phyloP scores from a whole-genome alignment of 768 basidiomycete species.

The Clitopilus passeckerianus region DNA sequence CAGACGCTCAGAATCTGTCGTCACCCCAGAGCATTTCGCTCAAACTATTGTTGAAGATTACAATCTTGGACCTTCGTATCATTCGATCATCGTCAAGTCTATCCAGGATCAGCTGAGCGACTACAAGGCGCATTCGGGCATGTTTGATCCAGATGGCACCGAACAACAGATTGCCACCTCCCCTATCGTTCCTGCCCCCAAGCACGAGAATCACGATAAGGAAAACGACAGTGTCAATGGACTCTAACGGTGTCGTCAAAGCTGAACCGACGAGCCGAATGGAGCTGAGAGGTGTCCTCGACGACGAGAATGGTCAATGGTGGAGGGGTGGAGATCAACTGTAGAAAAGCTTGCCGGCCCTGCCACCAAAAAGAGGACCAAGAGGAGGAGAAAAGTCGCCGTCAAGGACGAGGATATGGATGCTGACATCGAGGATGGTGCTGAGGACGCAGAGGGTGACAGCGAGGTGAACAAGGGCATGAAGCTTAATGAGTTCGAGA shows the following conservation, averaged over 20 bases:
- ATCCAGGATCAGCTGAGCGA: conserved; percentile 89
- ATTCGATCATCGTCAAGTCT: conserved; percentile 64
- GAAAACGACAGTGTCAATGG: background rate
- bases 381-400: conserved; percentile 36
- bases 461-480: conserved; percentile 37
- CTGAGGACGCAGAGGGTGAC: conserved; percentile 19
- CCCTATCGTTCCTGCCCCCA: conserved; percentile 12
- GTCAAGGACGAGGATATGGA: conserved; percentile 15
- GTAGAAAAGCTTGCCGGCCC: background rate
- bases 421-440: conserved; percentile 31
- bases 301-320: conserved; percentile 19
- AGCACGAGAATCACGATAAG: background rate
- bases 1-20: conserved; percentile 62
- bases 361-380: conserved; percentile 16
- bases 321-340: conserved; percentile 13
- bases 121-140: conserved; percentile 62
- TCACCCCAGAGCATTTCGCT: conserved; percentile 89
- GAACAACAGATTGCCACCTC: conserved; percentile 9
- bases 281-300: conserved; percentile 4
- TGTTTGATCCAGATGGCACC: conserved; percentile 43
- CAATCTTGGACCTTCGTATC: conserved; percentile 59
- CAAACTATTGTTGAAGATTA: conserved; percentile 92
- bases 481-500: conserved; percentile 54
- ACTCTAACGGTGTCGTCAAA: background rate
- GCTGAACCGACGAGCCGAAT: background rate